A percentile compares a stretch with the other conserved stretches of the same genome.
Evolutionary conservation across 2,329 filamentous ascomycete genomes (phyloP).

Genomic region (Gaeumannomyces tritici): DNA sequence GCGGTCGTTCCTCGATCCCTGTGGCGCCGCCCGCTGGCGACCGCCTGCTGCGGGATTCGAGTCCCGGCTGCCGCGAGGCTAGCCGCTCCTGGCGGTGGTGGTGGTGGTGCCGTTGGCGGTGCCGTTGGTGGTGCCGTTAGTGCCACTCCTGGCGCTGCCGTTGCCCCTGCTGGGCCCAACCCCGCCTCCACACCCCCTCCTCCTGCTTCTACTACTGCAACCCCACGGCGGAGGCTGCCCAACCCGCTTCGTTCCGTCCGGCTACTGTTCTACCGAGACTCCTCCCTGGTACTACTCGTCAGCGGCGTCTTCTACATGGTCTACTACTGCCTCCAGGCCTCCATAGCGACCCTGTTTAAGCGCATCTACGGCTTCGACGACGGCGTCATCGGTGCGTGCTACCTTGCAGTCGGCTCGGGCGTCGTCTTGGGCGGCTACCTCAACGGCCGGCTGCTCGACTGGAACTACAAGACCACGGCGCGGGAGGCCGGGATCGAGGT

Average conservation of each 20-base stretch:
- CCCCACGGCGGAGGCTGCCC: not conserved
- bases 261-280: not conserved
- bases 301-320: not conserved
- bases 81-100: too few species aligned
- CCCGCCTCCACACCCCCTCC: too few species aligned
- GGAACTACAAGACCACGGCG: not conserved
- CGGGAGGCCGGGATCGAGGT: not conserved
- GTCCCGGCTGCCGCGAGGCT: not conserved
- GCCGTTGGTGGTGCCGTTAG: too few species aligned
- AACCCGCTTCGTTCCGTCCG: not conserved
- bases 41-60: not conserved
- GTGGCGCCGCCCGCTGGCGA: not conserved
- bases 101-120: too few species aligned
- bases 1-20: constrained; percentile 26
- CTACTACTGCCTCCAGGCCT: constrained; percentile 2
- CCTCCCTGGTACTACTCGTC: not conserved
- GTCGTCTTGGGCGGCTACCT: not conserved
- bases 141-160: too few species aligned
- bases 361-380: not conserved
- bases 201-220: too few species aligned
- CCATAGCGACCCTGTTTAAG: not conserved
- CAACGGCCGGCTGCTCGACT: not conserved
- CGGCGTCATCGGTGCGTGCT: not conserved
- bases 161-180: too few species aligned
- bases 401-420: not conserved